Base-by-base conservation (phyloP, 306 rosid genomes). In the Malus sieversii region DNA sequence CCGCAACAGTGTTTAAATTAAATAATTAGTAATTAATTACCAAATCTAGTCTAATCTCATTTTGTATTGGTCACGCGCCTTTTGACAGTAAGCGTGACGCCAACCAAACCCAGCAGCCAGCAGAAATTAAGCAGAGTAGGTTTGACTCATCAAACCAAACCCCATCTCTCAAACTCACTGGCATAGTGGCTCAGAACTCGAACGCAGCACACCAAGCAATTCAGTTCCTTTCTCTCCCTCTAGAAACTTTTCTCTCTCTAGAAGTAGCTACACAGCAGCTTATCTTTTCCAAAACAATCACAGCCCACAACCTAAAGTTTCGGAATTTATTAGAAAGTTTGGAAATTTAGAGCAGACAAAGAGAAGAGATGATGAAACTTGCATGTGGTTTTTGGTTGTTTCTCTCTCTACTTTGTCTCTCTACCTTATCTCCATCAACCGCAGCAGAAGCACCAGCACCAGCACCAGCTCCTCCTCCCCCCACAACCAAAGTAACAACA, bases 391-490 rank as follows among this genome's bases (percentile, higher is more conserved):
- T 60, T 59, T 45, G 63, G 55, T 15, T 58, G 65, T 29, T 72
- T 10, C 4, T 55, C 18, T 22, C 45, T 45, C 8, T 59, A 42
- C 68, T 40, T 1, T 32, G 8, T 18, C 29, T 73, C 58, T 73
- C 68, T 13, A 58, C 76, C 66, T 51, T 55, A n/a, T 57, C 76
- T 29, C 68, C 68, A 32, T 30, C 70, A 20, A 10, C 38, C 62
- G 66, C 45, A 32, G 70, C 80, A 10, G 82, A 91, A 44, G 79
- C 79, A 0, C 55, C 88, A 0, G 79, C 79, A 0, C 55, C 88
- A 0, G 16, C 88, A 6, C 69, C 86, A 42, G 23, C 82, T 16
- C 35, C 65, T 23, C 35, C 66, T 25, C 35, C 66, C 1, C 33
- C 68, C 22, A 16, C 25, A 57, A 72, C 64, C 48, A 71, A 8